phyloP scores from a whole-genome alignment of 495 filamentous ascomycete species.

The Neurospora cerealis region DNA sequence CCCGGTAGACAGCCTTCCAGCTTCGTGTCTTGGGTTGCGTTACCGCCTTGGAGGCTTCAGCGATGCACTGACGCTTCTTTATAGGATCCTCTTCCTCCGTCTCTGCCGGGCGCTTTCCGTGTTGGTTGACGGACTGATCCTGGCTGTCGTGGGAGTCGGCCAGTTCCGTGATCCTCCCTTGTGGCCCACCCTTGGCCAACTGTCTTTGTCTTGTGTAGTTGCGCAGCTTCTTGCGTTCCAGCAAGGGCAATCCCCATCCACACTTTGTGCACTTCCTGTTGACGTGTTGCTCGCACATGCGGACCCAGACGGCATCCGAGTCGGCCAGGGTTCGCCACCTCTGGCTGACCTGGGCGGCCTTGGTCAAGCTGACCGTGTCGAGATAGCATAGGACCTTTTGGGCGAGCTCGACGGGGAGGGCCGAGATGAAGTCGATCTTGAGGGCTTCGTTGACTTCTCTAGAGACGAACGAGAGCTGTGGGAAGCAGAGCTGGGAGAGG shows the following conservation, averaged over 20 bases:
- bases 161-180: slow-evolving; percentile 19
- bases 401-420: slow-evolving; percentile 80
- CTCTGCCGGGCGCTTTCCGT: slow-evolving; percentile 24
- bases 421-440: slow-evolving; percentile 87
- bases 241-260: slow-evolving; percentile 83
- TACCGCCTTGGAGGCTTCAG: slow-evolving; percentile 1
- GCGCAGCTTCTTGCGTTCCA: slow-evolving; percentile 79
- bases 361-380: slow-evolving; percentile 93
- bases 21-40: slow-evolving; percentile 44
- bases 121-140: background rate
- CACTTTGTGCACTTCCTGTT: slow-evolving; percentile 95
- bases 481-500: slow-evolving; percentile 91
- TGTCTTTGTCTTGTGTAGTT: slow-evolving; percentile 81
- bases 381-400: slow-evolving; percentile 90
- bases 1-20: slow-evolving; percentile 64
- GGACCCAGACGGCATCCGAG: slow-evolving; percentile 96
- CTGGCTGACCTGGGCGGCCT: slow-evolving; percentile 88
- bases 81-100: slow-evolving; percentile 18
- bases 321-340: slow-evolving; percentile 82
- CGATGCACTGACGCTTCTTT: slow-evolving; percentile 42
- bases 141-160: slow-evolving; percentile 4
- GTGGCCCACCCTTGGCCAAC: slow-evolving; percentile 21
- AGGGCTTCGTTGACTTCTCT: slow-evolving; percentile 81
- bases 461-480: slow-evolving; percentile 87
- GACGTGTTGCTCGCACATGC: slow-evolving; percentile 96